Conservation (phyloP, 2,329 filamentous ascomycete species). For the Verticillium longisporum region DNA sequence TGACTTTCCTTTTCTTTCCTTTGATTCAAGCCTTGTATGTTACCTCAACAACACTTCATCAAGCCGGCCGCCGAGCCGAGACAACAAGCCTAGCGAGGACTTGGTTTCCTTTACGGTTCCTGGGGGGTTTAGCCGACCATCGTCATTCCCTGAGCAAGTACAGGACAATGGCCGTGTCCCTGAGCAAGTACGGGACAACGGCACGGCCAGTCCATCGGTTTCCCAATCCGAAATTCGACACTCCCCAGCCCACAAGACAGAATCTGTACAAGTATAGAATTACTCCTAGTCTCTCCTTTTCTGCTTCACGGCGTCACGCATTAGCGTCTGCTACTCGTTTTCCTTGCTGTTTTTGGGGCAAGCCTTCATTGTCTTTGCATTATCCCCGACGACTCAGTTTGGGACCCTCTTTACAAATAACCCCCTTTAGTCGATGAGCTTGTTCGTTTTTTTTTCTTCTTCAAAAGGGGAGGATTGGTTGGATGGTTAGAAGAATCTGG, state of each 20-base stretch:
- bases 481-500: neutral
- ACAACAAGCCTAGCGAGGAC: slow-evolving; percentile 4
- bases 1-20: slow-evolving; percentile 12
- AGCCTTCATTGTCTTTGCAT: neutral
- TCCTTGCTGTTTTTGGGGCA: neutral
- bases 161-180: neutral
- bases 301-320: neutral
- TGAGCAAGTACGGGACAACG: neutral
- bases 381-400: neutral
- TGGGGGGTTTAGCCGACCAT: slow-evolving; percentile 1
- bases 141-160: neutral
- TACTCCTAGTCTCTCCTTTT: neutral
- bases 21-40: slow-evolving; percentile 11
- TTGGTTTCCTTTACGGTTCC: neutral
- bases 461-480: neutral
- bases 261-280: neutral
- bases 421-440: neutral
- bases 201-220: neutral
- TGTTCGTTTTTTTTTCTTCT: neutral
- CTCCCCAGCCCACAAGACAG: neutral
- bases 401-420: neutral
- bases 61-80: slow-evolving; percentile 2
- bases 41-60: slow-evolving; percentile 2
- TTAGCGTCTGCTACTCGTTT: neutral
- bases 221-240: neutral